Evolutionary conservation across 2,329 filamentous ascomycete species (phyloP).

Genomic region (Juglanconis sp.): DNA sequence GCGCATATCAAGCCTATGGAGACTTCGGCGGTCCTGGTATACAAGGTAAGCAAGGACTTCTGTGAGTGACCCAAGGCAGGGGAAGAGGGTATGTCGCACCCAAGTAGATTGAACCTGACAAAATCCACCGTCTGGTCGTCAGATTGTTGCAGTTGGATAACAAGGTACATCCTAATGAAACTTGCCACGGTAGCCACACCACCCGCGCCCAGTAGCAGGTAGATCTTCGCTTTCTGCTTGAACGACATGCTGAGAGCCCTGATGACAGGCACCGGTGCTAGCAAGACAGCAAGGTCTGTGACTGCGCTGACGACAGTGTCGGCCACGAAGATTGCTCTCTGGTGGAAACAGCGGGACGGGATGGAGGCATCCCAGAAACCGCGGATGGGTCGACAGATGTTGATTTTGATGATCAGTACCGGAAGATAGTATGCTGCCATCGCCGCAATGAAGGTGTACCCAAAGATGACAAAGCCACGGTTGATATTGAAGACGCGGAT

Average conservation of each 20-base stretch:
- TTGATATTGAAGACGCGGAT: slow-evolving; percentile 6
- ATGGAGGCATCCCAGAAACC: slow-evolving; percentile 3
- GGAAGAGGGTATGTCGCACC: neutral
- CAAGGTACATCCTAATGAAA: slow-evolving; percentile 12
- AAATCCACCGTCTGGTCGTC: slow-evolving; percentile 12
- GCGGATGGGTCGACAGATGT: slow-evolving; percentile 6
- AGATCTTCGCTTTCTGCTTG: slow-evolving; percentile 2
- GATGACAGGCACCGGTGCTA: slow-evolving; percentile 7
- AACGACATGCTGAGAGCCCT: neutral
- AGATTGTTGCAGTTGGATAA: slow-evolving; percentile 5
- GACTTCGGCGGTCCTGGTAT: slow-evolving; percentile 4
- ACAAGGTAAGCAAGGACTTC: neutral
- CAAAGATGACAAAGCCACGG: neutral
- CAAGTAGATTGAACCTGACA: slow-evolving; percentile 11
- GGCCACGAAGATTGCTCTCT: slow-evolving; percentile 8
- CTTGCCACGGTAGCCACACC: slow-evolving; percentile 7
- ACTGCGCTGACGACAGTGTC: slow-evolving; percentile 9
- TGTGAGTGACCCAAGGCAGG: neutral
- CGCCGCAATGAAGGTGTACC: slow-evolving; percentile 7
- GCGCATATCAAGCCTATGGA: slow-evolving; percentile 7
- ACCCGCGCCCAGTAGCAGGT: slow-evolving; percentile 1
- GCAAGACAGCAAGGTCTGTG: neutral
- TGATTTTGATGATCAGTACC: slow-evolving; percentile 7
- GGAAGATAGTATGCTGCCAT: slow-evolving; percentile 8
- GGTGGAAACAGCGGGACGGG: neutral